phyloP scores from a whole-genome alignment of 768 basidiomycete genomes.

The Lentinula aciculospora region DNA sequence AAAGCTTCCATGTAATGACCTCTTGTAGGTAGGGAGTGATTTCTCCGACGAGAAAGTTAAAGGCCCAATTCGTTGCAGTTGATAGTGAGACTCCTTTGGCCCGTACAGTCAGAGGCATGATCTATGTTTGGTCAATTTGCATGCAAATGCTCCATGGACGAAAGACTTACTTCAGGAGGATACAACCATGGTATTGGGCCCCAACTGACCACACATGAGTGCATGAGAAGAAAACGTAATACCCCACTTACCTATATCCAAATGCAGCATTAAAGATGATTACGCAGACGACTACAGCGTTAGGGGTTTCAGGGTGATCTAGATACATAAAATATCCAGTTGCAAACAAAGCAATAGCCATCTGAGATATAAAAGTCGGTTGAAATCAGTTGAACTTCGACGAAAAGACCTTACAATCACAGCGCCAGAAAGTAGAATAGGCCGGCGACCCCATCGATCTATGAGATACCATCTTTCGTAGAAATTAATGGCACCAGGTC shows the following conservation, averaged over 20 bases:
- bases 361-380: conserved; percentile 33
- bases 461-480: conserved; percentile 82
- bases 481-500: conserved; percentile 8
- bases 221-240: not conserved
- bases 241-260: conserved; percentile 63
- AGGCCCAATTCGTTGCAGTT: conserved; percentile 83
- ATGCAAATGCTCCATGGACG: not conserved
- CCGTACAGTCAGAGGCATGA: conserved; percentile 83
- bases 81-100: conserved; percentile 94
- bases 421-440: conserved; percentile 84
- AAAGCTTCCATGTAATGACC: conserved; percentile 82
- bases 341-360: conserved; percentile 75
- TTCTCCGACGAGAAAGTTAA: conserved; percentile 88
- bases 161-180: conserved; percentile 61
- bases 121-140: conserved; percentile 34
- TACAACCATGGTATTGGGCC: conserved; percentile 87
- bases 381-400: no score
- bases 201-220: conserved; percentile 42
- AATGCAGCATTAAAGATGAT: conserved; percentile 93
- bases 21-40: conserved; percentile 86
- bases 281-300: conserved; percentile 83
- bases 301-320: conserved; percentile 78
- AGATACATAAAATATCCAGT: conserved; percentile 96
- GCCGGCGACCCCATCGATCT: conserved; percentile 84
- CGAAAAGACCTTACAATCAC: conserved; percentile 48